phyloP scores from a whole-genome alignment of 2,329 filamentous ascomycete species.

The Penicillium sp. region DNA sequence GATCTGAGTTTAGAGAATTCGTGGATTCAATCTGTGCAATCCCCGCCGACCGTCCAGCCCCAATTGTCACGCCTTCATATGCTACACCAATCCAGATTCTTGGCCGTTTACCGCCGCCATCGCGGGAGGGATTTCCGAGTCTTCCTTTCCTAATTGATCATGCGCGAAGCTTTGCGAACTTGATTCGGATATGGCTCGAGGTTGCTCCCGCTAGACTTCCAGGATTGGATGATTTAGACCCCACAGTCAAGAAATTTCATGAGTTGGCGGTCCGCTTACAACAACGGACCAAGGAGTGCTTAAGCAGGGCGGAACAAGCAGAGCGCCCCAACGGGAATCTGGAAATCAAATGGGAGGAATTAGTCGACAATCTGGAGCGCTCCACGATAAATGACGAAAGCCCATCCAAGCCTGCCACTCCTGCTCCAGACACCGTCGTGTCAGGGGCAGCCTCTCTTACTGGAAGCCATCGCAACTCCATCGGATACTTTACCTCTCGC shows the following conservation, averaged over 20 bases:
- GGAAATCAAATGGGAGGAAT: slow-evolving; percentile 55
- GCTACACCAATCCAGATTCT: slow-evolving; percentile 91
- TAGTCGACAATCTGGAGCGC: slow-evolving; percentile 54
- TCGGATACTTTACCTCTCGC: slow-evolving; percentile 45
- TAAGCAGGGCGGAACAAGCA: slow-evolving; percentile 53
- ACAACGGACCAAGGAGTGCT: slow-evolving; percentile 51
- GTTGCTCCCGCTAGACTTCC: slow-evolving; percentile 45
- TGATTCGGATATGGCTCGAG: slow-evolving; percentile 67
- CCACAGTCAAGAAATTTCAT: slow-evolving; percentile 49
- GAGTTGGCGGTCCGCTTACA: slow-evolving; percentile 47
- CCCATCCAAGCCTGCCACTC: slow-evolving; percentile 42
- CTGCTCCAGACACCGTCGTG: slow-evolving; percentile 39
- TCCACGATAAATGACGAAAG: slow-evolving; percentile 47
- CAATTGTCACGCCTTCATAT: slow-evolving; percentile 79
- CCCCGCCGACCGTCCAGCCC: slow-evolving; percentile 69
- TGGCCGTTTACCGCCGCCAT: slow-evolving; percentile 76
- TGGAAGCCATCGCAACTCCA: slow-evolving; percentile 46
- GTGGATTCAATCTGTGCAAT: slow-evolving; percentile 87
- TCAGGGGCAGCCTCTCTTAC: slow-evolving; percentile 35
- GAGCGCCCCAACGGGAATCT: slow-evolving; percentile 53
- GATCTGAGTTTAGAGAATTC: slow-evolving; percentile 81
- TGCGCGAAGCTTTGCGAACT: slow-evolving; percentile 78
- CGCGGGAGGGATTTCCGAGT: slow-evolving; percentile 89
- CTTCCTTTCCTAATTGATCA: slow-evolving; percentile 93
- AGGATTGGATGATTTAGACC: slow-evolving; percentile 45